A percentile compares a stretch with the other conserved stretches of the same genome.
These are phyloP conservation scores for Zymoseptoria passerinii DNA, from an alignment of 2,329 filamentous ascomycete species.

Conservation along the genomic window DNA sequence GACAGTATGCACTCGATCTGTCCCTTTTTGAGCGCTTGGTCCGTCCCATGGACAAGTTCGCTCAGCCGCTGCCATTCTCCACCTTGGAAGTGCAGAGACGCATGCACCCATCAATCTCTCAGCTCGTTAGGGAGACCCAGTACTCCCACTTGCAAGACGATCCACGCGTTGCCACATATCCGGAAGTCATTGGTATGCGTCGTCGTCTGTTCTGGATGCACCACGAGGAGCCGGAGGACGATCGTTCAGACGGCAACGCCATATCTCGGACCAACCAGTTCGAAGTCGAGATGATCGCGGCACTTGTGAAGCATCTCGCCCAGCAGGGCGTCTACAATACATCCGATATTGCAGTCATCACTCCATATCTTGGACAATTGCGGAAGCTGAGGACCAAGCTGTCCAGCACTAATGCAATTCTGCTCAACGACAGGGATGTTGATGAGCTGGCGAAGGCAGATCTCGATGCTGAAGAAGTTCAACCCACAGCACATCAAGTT, in stretches of 20 bases:
- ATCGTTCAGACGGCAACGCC: constrained; percentile 2
- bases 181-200: constrained; percentile 44
- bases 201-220: constrained; percentile 53
- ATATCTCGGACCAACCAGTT: constrained; percentile 47
- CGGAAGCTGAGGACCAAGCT: constrained; percentile 38
- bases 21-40: constrained; percentile 56
- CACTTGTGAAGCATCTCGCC: constrained; percentile 57
- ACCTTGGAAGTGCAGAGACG: constrained; percentile 51
- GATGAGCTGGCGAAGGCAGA: constrained; percentile 5
- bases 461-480: constrained; percentile 1
- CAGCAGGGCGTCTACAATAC: constrained; percentile 53
- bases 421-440: constrained; percentile 48
- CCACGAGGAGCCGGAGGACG: constrained; percentile 44
- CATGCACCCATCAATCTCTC: constrained; percentile 57
- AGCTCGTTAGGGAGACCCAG: constrained; percentile 48
- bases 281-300: constrained; percentile 56
- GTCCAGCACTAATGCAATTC: constrained; percentile 33
- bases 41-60: constrained; percentile 18
- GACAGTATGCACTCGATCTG: constrained; percentile 48
- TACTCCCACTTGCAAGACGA: constrained; percentile 52
- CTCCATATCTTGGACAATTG: constrained; percentile 55
- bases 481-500: background rate
- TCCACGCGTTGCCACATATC: constrained; percentile 1
- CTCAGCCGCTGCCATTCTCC: constrained; percentile 21
- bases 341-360: constrained; percentile 62